Percentiles rank a stretch among this genome's conserved stretches.
phyloP scores from a whole-genome alignment of 176 grass and related monocot genomes.

The Coix lacrymajobi region DNA sequence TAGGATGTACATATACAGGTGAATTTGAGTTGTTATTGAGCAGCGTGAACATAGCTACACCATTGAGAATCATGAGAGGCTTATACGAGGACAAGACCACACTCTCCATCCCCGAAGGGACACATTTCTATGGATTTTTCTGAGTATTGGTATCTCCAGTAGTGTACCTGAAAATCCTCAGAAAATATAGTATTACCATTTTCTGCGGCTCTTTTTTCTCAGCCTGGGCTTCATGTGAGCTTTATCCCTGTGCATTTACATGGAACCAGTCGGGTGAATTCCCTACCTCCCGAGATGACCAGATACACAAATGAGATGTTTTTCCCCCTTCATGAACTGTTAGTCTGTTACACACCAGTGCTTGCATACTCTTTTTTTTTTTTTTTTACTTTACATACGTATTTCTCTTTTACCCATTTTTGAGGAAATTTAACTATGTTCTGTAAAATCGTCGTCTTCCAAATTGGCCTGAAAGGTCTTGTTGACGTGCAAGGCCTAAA shows the following conservation, averaged over 20 bases:
- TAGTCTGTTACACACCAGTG: not conserved
- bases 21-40: conserved; percentile 13
- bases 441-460: not conserved
- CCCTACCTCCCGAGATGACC: not conserved
- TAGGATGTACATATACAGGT: conserved; percentile 41
- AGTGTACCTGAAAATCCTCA: not conserved
- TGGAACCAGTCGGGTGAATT: not conserved
- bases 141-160: not conserved
- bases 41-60: conserved; percentile 1
- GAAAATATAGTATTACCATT: conserved; percentile 4
- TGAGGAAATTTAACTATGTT: not conserved
- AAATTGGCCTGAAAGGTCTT: not conserved
- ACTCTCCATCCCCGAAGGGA: not conserved
- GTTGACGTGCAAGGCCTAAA: not conserved
- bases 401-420: not conserved
- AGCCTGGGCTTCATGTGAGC: conserved; percentile 13
- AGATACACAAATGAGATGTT: not conserved
- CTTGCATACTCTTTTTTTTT: not conserved
- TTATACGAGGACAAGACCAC: not conserved
- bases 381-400: not conserved
- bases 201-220: not conserved
- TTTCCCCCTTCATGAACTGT: not conserved
- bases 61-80: conserved; percentile 15
- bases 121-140: not conserved
- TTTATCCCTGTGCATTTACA: conserved; percentile 25